Percentiles rank a stretch among this genome's conserved stretches.
These are phyloP conservation scores for Colletotrichum sp. DNA, from an alignment of 2,329 filamentous ascomycete species.

Conservation along the genomic window DNA sequence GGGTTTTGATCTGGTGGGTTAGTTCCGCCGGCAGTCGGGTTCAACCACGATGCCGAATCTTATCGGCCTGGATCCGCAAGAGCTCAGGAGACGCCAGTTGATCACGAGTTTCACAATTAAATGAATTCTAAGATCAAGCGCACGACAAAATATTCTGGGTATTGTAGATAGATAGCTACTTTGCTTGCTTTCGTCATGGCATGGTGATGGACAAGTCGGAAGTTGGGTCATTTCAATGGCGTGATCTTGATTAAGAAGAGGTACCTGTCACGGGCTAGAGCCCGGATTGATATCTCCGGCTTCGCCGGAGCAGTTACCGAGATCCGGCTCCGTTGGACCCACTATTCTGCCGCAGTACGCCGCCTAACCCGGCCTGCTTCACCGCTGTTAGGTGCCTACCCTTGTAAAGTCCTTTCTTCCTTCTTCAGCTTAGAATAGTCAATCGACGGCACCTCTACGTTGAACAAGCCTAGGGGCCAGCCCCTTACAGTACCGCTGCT, in stretches of 20 bases:
- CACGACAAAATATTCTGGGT: accelerated
- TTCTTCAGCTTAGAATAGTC: too few species aligned
- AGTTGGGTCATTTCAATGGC: neutral
- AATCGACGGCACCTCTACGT: too few species aligned
- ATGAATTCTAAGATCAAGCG: neutral
- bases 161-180: neutral
- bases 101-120: neutral
- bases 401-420: too few species aligned
- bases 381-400: too few species aligned
- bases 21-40: neutral
- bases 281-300: too few species aligned
- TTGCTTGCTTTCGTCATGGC: neutral
- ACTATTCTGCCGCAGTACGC: too few species aligned
- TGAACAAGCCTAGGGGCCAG: too few species aligned
- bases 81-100: neutral
- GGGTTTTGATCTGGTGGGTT: neutral
- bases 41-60: neutral
- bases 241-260: neutral
- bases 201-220: neutral
- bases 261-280: too few species aligned
- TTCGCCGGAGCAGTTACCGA: too few species aligned
- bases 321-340: too few species aligned
- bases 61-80: neutral
- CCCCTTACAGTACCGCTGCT: too few species aligned
- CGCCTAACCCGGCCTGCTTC: too few species aligned